Evolutionary conservation across 208 protist species (phyloP), one percentile per base, ranked within the genome.

Genomic region (Trypanosoma cruzi): DNA sequence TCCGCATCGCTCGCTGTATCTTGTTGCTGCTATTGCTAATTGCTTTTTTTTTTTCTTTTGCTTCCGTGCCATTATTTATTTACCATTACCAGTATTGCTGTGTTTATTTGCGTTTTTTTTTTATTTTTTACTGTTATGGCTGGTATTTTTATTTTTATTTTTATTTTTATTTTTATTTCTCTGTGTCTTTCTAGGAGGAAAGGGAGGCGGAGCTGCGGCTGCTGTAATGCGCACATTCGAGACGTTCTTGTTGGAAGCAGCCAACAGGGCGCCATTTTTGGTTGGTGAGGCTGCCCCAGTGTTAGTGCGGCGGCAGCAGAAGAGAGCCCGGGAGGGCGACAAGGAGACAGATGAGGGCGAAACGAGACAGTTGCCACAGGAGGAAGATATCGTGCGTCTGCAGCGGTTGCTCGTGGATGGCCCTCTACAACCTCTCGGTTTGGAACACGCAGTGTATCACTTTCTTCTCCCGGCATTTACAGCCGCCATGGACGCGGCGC

Each of bases 381-480:
- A 67, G n/a, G 70, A 68, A 13, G 53, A 60, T 31, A 75, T 58
- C 24, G 70, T 66, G 14, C 26, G 78, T 29, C 53, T 93, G 32
- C 81, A 85, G 65, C 76, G 77, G 5, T 68, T 80, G 14, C 40
- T 93, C 5, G 75, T 90, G 18, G 86, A 92, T 60, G 64, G 72
- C 1, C 80, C 87, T 55, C 76, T 90, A 54, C 80, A 87, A 26
- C 82, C 84, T 1, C 24, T 87, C 2, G 87, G 84, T 13, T 73
- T 71, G 18, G 75, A 79, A 20, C 87, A 93, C 70, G 60, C 84
- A 10, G 64, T 88, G n/a, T 80, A 90, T 53, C 80, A 90, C 50
- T 54, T 70, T 18, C 61, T 93, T 29, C 77, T 81, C 72, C 40
- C 82, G 3, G 69, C 65, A 20, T 85, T 90, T 54, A 8, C 74